phyloP scores from a whole-genome alignment of 768 basidiomycete genomes.

The Cystofilobasidium capitatum region DNA sequence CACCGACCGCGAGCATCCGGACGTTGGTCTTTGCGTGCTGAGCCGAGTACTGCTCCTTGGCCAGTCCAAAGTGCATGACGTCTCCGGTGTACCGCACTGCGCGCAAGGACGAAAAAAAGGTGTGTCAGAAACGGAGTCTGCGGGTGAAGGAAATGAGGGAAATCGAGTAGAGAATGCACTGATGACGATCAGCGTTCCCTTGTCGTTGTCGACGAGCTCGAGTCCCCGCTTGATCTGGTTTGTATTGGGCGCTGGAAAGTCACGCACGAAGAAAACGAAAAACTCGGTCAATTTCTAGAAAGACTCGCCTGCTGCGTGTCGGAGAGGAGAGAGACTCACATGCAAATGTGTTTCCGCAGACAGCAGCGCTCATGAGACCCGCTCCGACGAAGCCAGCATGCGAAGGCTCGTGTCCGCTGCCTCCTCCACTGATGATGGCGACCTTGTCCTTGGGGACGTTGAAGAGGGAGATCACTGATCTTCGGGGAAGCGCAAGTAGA shows the following conservation, averaged over 20 bases:
- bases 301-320: no score
- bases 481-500: no score
- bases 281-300: neutral
- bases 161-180: neutral
- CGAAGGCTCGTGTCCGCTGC: constrained; percentile 22
- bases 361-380: constrained; percentile 22
- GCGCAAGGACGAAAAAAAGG: no score
- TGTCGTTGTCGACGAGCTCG: constrained; percentile 21
- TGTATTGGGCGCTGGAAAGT: constrained; percentile 17
- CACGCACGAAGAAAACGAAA: neutral
- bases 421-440: constrained; percentile 25
- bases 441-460: constrained; percentile 12
- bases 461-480: constrained; percentile 12
- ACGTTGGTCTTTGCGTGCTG: constrained; percentile 27
- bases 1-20: constrained; percentile 39
- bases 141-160: neutral
- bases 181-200: constrained; percentile 23
- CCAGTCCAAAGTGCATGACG: constrained; percentile 42
- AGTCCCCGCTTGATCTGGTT: constrained; percentile 25
- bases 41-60: constrained; percentile 36
- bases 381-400: constrained; percentile 21
- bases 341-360: constrained; percentile 24
- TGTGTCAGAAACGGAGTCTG: no score
- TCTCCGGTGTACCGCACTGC: constrained; percentile 42
- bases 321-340: neutral